Percentiles rank a stretch among this genome's conserved stretches.
These are phyloP conservation scores for Tolypocladium ophioglossoides DNA, from an alignment of 2,329 filamentous ascomycete species.

Conservation along the genomic window DNA sequence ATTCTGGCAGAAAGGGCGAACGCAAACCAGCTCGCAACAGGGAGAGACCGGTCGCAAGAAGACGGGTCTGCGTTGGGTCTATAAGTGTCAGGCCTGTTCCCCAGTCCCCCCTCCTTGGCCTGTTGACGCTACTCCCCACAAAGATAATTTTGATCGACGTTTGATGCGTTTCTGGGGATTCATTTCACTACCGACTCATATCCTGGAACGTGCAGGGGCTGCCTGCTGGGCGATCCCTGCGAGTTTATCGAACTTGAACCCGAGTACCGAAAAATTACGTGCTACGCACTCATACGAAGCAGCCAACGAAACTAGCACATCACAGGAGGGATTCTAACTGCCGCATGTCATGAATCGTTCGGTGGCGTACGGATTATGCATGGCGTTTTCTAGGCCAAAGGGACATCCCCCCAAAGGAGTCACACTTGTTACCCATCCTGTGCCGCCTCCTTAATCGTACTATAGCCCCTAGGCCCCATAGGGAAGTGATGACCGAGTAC, in stretches of 20 bases:
- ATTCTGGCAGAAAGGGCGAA: not conserved
- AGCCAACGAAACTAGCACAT: not conserved
- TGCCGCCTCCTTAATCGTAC: too few relatives aligned
- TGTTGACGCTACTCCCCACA: not conserved
- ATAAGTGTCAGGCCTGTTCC: not conserved
- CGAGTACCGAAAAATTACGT: not conserved
- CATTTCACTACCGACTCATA: not conserved
- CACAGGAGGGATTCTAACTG: not conserved
- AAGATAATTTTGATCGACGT: not conserved
- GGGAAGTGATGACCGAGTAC: too few relatives aligned
- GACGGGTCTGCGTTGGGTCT: not conserved
- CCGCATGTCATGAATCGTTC: not conserved
- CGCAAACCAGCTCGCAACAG: too few relatives aligned
- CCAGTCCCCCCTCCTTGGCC: not conserved
- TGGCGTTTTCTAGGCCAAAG: not conserved
- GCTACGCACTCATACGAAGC: not conserved
- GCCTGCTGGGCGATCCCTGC: not conserved
- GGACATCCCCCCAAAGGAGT: too few relatives aligned
- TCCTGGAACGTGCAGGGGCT: not conserved
- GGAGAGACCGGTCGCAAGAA: not conserved
- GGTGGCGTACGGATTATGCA: not conserved
- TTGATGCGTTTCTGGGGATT: not conserved
- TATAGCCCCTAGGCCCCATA: too few relatives aligned
- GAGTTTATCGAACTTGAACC: not conserved
- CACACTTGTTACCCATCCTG: too few relatives aligned